Evolutionary conservation across 805 yeast species (phyloP).

Genomic region (Grigorovia humatica): DNA sequence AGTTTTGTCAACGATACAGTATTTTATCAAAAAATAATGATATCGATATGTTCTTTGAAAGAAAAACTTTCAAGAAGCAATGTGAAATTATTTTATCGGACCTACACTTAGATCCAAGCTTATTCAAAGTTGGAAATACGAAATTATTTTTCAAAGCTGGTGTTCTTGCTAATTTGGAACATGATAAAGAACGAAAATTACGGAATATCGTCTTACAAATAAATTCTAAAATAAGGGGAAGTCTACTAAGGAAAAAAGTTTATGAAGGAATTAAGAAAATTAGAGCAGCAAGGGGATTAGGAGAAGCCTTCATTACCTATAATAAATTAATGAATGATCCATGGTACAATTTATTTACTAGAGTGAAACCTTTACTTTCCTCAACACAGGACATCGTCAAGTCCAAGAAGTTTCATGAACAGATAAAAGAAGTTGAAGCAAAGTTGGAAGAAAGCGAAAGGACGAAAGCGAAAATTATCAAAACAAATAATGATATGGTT

Average conservation of each 20-base stretch:
- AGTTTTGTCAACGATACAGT: conserved; percentile 65
- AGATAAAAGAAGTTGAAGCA: conserved; percentile 41
- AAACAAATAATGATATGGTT: conserved; percentile 18
- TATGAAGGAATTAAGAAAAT: conserved; percentile 43
- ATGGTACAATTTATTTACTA: conserved; percentile 70
- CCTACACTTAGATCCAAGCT: conserved; percentile 58
- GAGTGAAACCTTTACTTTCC: conserved; percentile 64
- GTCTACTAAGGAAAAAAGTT: conserved; percentile 40
- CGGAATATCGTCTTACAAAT: conserved; percentile 45
- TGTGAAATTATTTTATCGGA: conserved; percentile 57
- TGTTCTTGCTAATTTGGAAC: conserved; percentile 81
- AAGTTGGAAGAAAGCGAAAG: conserved; percentile 34
- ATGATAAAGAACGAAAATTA: conserved; percentile 57
- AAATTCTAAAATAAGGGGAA: conserved; percentile 60
- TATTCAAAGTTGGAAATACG: conserved; percentile 85
- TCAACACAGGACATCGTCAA: conserved; percentile 53
- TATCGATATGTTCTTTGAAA: conserved; percentile 22
- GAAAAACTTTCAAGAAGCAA: conserved; percentile 46
- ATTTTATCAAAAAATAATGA: conserved; percentile 39
- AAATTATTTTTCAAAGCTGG: conserved; percentile 96
- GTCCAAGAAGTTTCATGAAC: conserved; percentile 45
- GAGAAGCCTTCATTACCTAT: conserved; percentile 47
- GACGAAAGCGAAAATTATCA: conserved; percentile 20
- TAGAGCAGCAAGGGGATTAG: conserved; percentile 62
- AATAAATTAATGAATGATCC: conserved; percentile 43